Percentiles rank a stretch among this genome's conserved stretches.
Conservation (phyloP, 2,329 filamentous ascomycete genomes). For the Apiospora sp. region DNA sequence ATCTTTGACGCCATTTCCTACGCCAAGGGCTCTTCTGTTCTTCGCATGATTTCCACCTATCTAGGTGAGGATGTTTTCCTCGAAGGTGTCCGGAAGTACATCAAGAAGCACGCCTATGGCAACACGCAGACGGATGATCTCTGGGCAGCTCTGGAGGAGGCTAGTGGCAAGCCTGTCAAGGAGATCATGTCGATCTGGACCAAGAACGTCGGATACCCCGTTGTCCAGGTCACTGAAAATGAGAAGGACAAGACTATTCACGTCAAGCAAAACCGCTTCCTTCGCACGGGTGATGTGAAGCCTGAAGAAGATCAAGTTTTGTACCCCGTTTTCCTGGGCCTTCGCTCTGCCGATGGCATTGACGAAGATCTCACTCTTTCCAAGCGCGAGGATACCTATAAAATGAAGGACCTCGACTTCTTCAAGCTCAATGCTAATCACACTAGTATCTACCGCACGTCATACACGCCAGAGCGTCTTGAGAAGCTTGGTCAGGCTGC, state of each 20-base stretch:
- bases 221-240: slow-evolving; percentile 85
- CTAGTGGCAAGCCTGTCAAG: slow-evolving; percentile 89
- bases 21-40: slow-evolving; percentile 93
- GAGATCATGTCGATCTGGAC: slow-evolving; percentile 97
- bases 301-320: slow-evolving; percentile 89
- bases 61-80: slow-evolving; percentile 92
- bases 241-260: slow-evolving; percentile 75
- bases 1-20: slow-evolving; percentile 99
- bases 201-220: slow-evolving; percentile 93
- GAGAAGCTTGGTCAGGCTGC: slow-evolving; percentile 88
- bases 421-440: slow-evolving; percentile 98
- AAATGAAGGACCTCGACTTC: slow-evolving; percentile 82
- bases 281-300: slow-evolving; percentile 91
- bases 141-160: slow-evolving; percentile 86
- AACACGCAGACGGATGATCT: slow-evolving; percentile 93
- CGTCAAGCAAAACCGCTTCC: slow-evolving; percentile 93
- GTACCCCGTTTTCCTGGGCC: slow-evolving; percentile 87
- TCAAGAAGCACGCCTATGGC: slow-evolving; percentile 96
- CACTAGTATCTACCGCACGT: slow-evolving; percentile 89
- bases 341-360: slow-evolving; percentile 84
- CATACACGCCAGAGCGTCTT: slow-evolving; percentile 83
- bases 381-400: slow-evolving; percentile 78
- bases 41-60: slow-evolving; percentile 97
- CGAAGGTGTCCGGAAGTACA: slow-evolving; percentile 87
- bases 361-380: slow-evolving; percentile 77